A percentile compares a stretch with the other conserved stretches of the same genome.
phyloP scores from a whole-genome alignment of 495 filamentous ascomycete species.

The Darksidea phi region DNA sequence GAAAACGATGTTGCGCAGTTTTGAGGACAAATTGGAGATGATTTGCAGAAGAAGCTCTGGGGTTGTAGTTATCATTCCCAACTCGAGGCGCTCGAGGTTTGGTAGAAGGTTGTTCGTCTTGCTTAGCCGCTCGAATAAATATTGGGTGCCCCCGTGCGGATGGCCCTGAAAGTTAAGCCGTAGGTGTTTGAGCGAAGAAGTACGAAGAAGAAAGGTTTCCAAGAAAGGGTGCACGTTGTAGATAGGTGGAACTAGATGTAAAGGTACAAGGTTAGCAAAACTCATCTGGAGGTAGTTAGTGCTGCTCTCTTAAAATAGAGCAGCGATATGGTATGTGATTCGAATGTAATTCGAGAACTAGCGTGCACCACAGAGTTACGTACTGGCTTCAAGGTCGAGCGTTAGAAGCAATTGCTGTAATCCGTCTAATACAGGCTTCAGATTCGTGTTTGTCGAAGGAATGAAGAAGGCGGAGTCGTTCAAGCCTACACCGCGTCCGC shows the following conservation, averaged over 20 bases:
- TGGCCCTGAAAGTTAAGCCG: constrained; percentile 31
- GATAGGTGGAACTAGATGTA: too few species aligned
- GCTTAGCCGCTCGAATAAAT: constrained; percentile 4
- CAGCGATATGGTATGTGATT: too few species aligned
- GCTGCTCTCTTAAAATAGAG: too few species aligned
- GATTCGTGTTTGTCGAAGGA: neutral
- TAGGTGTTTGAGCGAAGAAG: too few species aligned
- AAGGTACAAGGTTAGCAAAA: too few species aligned
- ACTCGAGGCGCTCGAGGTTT: constrained; percentile 42
- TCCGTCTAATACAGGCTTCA: neutral
- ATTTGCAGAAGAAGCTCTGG: constrained; percentile 35
- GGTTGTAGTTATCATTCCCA: constrained; percentile 40
- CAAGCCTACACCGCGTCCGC: constrained; percentile 6
- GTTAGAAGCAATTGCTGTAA: neutral
- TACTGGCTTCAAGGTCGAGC: neutral
- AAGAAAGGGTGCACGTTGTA: too few species aligned
- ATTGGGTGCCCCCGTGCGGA: constrained; percentile 28
- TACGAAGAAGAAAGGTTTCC: too few species aligned
- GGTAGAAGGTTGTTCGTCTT: constrained; percentile 27
- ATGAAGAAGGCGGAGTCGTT: constrained; percentile 1
- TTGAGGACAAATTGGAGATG: constrained; percentile 42
- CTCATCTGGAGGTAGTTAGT: too few species aligned
- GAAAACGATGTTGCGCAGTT: constrained; percentile 42
- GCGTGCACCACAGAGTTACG: too few species aligned
- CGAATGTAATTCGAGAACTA: too few species aligned